Conservation (phyloP, 805 yeast genomes). For the Yarrowia divulgata region DNA sequence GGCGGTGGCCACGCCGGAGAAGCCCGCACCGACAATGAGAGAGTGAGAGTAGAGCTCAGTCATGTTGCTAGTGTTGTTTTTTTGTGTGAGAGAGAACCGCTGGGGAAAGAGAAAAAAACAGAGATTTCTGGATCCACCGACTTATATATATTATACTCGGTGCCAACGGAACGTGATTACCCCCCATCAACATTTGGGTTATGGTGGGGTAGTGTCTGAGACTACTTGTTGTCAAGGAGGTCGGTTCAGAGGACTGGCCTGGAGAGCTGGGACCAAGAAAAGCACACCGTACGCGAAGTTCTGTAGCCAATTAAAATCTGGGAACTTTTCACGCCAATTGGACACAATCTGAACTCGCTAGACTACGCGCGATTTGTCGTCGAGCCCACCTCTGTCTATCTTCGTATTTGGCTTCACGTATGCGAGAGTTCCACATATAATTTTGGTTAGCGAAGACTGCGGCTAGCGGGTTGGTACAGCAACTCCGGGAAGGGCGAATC, state of each 20-base stretch:
- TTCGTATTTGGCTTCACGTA: constrained; percentile 6
- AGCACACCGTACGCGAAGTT: background rate
- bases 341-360: background rate
- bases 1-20: constrained; percentile 42
- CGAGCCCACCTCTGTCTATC: background rate
- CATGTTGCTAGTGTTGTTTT: background rate
- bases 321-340: background rate
- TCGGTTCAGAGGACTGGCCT: background rate
- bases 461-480: background rate
- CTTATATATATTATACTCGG: constrained; percentile 1
- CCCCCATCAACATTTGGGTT: constrained; percentile 18
- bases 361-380: constrained; percentile 6
- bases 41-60: constrained; percentile 33
- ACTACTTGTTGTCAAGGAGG: background rate
- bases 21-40: constrained; percentile 42
- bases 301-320: no score
- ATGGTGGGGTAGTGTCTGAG: constrained; percentile 34
- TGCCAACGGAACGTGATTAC: constrained; percentile 31
- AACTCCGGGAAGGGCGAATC: background rate
- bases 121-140: background rate
- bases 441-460: constrained; percentile 6
- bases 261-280: background rate
- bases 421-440: constrained; percentile 10
- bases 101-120: background rate
- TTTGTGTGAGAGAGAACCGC: background rate